Evolutionary conservation across 176 grass and related monocot species (phyloP).

Genomic region (Dendrocalamus sinicus): DNA sequence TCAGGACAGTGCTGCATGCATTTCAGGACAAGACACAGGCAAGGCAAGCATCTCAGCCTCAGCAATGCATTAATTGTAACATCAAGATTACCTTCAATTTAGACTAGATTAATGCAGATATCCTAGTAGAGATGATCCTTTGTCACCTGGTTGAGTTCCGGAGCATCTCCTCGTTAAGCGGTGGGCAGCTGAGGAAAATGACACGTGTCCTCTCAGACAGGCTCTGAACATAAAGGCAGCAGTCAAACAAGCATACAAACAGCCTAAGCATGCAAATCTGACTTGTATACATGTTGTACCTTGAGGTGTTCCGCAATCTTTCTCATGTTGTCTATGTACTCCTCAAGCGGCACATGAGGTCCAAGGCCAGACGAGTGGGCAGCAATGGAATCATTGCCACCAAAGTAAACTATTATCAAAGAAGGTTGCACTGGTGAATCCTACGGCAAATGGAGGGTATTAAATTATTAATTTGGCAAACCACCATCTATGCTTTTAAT

Average conservation of each 20-base stretch:
- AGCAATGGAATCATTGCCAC: constrained; percentile 81
- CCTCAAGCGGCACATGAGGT: constrained; percentile 81
- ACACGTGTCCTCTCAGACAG: constrained; percentile 64
- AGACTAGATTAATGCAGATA: background rate
- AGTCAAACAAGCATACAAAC: constrained; percentile 7
- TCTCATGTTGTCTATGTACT: constrained; percentile 85
- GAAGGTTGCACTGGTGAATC: constrained; percentile 65
- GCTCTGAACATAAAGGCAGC: constrained; percentile 59
- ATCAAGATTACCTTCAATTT: background rate
- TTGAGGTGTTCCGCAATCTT: constrained; percentile 81
- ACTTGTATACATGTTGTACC: constrained; percentile 41
- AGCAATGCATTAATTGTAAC: background rate
- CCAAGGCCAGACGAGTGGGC: constrained; percentile 70
- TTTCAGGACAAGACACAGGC: constrained; percentile 12
- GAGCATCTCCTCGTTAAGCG: constrained; percentile 78
- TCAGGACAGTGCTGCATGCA: constrained; percentile 49
- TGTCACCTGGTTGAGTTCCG: constrained; percentile 49
- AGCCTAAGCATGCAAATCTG: background rate
- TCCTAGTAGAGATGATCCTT: background rate
- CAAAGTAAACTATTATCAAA: constrained; percentile 93
- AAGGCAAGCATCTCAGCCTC: background rate
- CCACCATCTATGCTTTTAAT: background rate
- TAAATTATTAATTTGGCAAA: constrained; percentile 1
- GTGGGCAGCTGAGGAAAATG: constrained; percentile 90
- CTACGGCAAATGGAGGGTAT: constrained; percentile 38